A percentile compares a stretch with the other conserved stretches of the same genome.
phyloP scores from a whole-genome alignment of 225 moss, liverwort and hornwort species.

The Polytrichum commune region DNA sequence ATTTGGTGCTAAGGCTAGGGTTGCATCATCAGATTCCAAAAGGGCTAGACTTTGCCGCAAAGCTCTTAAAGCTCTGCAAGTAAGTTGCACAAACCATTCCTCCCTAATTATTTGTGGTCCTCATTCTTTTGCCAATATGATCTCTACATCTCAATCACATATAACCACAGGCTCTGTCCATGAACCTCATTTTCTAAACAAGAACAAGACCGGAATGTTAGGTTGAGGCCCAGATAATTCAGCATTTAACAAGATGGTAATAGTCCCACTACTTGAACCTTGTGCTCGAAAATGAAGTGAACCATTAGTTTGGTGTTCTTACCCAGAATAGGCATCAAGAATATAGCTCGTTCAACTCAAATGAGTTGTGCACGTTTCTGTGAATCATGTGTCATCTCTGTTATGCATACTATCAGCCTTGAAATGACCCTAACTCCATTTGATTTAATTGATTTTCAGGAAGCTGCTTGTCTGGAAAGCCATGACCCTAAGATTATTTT shows the following conservation, averaged over 20 bases:
- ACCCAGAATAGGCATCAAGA: background rate
- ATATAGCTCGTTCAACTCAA: slow-evolving; percentile 34
- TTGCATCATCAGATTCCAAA: slow-evolving; percentile 77
- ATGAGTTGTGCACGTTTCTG: slow-evolving; percentile 26
- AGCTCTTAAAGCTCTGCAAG: slow-evolving; percentile 53
- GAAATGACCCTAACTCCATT: no score
- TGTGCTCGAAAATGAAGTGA: no score
- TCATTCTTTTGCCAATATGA: background rate
- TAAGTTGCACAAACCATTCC: slow-evolving; percentile 44
- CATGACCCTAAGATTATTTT: slow-evolving; percentile 78
- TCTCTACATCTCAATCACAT: background rate
- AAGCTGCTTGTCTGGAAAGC: slow-evolving; percentile 70
- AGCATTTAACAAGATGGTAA: no score
- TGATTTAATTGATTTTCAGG: slow-evolving; percentile 33
- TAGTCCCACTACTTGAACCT: no score
- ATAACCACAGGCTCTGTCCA: background rate
- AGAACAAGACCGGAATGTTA: no score
- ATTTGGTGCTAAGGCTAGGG: slow-evolving; percentile 57
- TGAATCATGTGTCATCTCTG: no score
- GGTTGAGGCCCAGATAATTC: no score
- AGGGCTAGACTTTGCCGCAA: slow-evolving; percentile 63
- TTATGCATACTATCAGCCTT: no score
- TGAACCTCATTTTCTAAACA: background rate
- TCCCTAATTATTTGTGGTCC: background rate
- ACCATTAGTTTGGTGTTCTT: no score